Conservation (phyloP, 495 filamentous ascomycete species). For the Trichodelitschia bisporula region DNA sequence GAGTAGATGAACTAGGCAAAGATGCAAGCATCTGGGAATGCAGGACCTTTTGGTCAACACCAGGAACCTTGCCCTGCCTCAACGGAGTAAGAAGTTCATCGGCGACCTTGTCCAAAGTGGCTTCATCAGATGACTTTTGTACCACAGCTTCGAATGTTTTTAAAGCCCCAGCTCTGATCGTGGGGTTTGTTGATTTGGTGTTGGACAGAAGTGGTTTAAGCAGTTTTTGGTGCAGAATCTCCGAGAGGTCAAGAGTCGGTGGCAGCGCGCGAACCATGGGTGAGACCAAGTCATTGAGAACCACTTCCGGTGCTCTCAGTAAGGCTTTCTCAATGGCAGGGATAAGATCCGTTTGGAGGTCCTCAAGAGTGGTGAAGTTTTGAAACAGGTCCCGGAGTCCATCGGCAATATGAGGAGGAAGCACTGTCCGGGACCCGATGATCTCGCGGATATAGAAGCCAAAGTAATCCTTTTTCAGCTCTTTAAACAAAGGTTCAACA, state of each 20-base stretch:
- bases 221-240: conserved; percentile 37
- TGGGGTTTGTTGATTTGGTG: conserved; percentile 64
- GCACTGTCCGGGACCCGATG: conserved; percentile 44
- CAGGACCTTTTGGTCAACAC: conserved; percentile 54
- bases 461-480: conserved; percentile 43
- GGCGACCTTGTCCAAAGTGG: conserved; percentile 33
- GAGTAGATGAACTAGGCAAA: conserved; percentile 27
- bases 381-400: conserved; percentile 66
- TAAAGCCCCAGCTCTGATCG: conserved; percentile 49
- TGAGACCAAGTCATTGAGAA: conserved; percentile 50
- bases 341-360: conserved; percentile 48
- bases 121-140: conserved; percentile 27
- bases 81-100: conserved; percentile 57
- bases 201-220: conserved; percentile 69
- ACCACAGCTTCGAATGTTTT: conserved; percentile 43
- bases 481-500: conserved; percentile 30
- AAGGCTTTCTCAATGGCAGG: conserved; percentile 74
- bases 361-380: conserved; percentile 46
- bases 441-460: conserved; percentile 69
- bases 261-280: conserved; percentile 45
- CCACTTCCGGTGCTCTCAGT: conserved; percentile 70
- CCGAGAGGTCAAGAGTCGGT: conserved; percentile 46
- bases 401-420: conserved; percentile 46
- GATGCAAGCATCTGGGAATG: conserved; percentile 53
- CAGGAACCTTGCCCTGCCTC: conserved; percentile 54